phyloP scores from a whole-genome alignment of 1,284 basidiomycete species.

The Schizophyllum amplum region DNA sequence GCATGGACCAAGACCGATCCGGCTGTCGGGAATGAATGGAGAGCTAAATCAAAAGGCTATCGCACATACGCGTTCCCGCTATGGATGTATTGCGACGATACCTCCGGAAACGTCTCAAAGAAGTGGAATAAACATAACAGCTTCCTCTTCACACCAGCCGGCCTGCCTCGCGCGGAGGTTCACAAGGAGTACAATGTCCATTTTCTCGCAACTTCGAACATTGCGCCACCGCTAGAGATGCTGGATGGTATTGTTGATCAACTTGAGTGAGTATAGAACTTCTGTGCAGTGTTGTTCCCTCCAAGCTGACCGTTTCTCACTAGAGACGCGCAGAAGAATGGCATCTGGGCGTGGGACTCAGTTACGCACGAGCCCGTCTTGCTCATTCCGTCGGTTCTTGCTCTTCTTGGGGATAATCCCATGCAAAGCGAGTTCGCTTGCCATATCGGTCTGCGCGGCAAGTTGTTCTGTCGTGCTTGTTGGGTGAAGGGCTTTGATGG shows the following conservation, averaged over 20 bases:
- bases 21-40: constrained; percentile 16
- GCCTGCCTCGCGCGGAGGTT: constrained; percentile 17
- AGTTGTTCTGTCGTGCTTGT: neutral
- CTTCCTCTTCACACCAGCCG: constrained; percentile 24
- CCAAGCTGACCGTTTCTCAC: neutral
- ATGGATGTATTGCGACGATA: constrained; percentile 37
- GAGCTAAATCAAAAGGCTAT: constrained; percentile 14
- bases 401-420: no score
- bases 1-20: constrained; percentile 15
- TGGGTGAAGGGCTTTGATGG: neutral
- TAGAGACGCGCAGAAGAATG: constrained; percentile 17
- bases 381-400: constrained; percentile 18
- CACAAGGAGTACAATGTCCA: no score
- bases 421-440: no score
- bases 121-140: constrained; percentile 38
- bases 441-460: neutral
- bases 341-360: constrained; percentile 25
- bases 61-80: constrained; percentile 22
- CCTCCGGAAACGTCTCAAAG: constrained; percentile 34
- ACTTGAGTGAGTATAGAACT: constrained; percentile 9
- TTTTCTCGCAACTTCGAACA: constrained; percentile 29
- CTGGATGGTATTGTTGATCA: constrained; percentile 22
- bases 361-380: constrained; percentile 17
- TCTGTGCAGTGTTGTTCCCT: neutral
- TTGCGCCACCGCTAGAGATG: constrained; percentile 29